Evolutionary conservation across 2,329 filamentous ascomycete species (phyloP), one percentile per base, ranked within the genome.

Genomic region (Clonostachys chloroleuca): DNA sequence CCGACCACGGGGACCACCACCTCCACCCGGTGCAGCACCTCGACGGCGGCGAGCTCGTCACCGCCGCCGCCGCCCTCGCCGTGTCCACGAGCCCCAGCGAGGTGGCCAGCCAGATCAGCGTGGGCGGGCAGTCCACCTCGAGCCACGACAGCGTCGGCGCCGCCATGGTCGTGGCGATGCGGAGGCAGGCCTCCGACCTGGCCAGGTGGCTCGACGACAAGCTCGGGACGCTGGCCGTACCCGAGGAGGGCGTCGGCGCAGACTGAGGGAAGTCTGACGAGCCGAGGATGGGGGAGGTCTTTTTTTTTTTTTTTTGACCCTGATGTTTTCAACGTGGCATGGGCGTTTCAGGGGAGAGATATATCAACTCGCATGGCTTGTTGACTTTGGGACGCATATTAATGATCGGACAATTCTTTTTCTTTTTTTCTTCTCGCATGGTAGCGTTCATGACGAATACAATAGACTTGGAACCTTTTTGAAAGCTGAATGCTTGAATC

Each of bases 191-290:
- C 5, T 77, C 81, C 53, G 80, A 84, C 52, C 65, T 85, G 47
- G 78, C 77, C 20, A 66, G 69, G 47, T 81, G 77, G 73, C 60
- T 86, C 52, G 81, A 86, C 52, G 76, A 77, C n/a, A 77, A 77
- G 64, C 67, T 86, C 6, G 75, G 75, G 6, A 67, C 70, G 13
- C 58, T 83, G 50, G 65, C 65, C 13, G 71, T 82, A 30, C 77
- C 80, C 0, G 74, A 78, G 43, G 77, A 81, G 45, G 73, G 71
- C 6, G 66, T 76, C 18, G 69, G 70, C 9, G 56, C 65, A 9
- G 47, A 49, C 24, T 49, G 36, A 39, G 12, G 17, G 3, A n/a
- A 17, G 10, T 5, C 14, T 39, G 36, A n/a, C 36, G 24, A 30
- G 24, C 24, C 8, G 10, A 30, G 24, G 24, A 30, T 4, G 24